phyloP scores from a whole-genome alignment of 2,329 filamentous ascomycete genomes.

The Coniochaeta ligniaria region DNA sequence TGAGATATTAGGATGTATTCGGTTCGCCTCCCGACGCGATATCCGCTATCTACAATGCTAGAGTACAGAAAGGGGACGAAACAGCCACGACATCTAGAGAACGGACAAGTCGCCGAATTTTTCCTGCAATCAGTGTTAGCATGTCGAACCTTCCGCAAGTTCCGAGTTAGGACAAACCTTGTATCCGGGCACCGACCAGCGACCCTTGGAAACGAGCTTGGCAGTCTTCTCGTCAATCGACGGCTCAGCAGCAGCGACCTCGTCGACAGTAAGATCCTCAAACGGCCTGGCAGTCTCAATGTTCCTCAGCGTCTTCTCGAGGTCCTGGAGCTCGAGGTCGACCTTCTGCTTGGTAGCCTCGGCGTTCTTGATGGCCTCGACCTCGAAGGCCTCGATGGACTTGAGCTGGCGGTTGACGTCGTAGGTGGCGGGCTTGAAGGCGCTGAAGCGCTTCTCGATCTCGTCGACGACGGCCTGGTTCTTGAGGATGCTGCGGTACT shows the following conservation, averaged over 20 bases:
- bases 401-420: conserved; percentile 92
- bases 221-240: conserved; percentile 96
- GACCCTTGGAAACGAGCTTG: conserved; percentile 92
- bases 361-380: conserved; percentile 93
- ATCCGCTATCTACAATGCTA: conserved; percentile 60
- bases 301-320: conserved; percentile 92
- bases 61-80: conserved; percentile 53
- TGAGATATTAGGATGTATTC: not conserved
- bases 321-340: conserved; percentile 86
- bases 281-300: conserved; percentile 95
- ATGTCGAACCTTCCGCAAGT: conserved; percentile 27
- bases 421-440: conserved; percentile 89
- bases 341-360: conserved; percentile 96
- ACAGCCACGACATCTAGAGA: conserved; percentile 57
- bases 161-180: conserved; percentile 58
- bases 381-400: conserved; percentile 96
- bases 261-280: conserved; percentile 95
- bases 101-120: conserved; percentile 97
- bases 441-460: conserved; percentile 91
- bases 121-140: conserved; percentile 59
- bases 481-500: conserved; percentile 90
- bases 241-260: conserved; percentile 87
- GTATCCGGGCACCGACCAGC: conserved; percentile 98
- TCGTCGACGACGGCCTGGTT: conserved; percentile 94
- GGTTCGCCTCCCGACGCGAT: not conserved